A percentile compares a stretch with the other conserved stretches of the same genome.
phyloP scores from a whole-genome alignment of 2,329 filamentous ascomycete genomes.

The Cladorrhinum sp. region DNA sequence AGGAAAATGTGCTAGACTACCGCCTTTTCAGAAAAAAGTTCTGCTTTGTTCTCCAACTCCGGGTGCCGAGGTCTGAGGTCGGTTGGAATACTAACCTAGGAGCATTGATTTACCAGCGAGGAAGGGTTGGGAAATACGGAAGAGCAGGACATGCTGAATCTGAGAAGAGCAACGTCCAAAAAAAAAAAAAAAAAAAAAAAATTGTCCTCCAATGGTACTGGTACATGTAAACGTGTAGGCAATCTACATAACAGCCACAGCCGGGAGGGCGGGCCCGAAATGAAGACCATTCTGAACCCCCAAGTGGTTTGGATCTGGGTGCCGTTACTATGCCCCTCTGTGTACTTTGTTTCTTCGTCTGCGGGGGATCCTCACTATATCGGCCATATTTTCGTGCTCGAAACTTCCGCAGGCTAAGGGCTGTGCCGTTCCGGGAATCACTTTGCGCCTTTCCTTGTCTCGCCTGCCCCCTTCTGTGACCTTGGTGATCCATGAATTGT shows the following conservation, averaged over 20 bases:
- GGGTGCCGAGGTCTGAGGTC: background rate
- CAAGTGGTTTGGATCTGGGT: background rate
- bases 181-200: no score
- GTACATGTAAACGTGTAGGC: no score
- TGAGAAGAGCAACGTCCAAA: background rate
- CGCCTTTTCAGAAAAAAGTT: no score
- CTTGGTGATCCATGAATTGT: background rate
- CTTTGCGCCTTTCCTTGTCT: background rate
- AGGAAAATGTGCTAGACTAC: no score
- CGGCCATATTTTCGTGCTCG: conserved; percentile 6
- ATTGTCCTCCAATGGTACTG: no score
- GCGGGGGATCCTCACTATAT: background rate
- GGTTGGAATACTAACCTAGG: background rate
- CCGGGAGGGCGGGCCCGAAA: background rate
- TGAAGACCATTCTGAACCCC: background rate
- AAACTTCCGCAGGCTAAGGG: conserved; percentile 1
- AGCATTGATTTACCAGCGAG: background rate
- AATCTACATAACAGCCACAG: background rate
- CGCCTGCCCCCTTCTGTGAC: background rate
- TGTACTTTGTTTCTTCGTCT: no score
- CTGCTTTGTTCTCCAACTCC: conserved; percentile 2
- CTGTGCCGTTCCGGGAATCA: background rate
- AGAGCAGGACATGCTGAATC: no score
- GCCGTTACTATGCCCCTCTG: background rate
- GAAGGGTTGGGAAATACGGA: no score